Base-by-base conservation (phyloP, 129 eudicot species). In the Pulicaria dysenterica region DNA sequence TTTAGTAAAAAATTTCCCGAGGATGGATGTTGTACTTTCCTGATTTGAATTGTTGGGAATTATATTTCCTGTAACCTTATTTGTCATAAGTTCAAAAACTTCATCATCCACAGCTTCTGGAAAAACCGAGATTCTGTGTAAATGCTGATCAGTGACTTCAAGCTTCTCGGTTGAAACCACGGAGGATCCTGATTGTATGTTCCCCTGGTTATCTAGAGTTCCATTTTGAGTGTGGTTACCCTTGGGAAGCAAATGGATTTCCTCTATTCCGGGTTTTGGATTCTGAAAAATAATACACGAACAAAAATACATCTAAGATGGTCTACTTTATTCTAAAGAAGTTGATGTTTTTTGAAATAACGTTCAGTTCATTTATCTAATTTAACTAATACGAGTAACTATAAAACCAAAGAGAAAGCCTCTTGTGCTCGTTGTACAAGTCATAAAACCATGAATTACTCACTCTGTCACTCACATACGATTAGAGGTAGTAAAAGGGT, bases 1-100 rank as follows among this genome's bases (percentile, higher is more conserved):
- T 69, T 83, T 79, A 16, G 68, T 40, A 73, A 90, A 85, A 53
- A 90, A 73, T 81, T 95, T 90, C 43, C 90, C 94, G 2, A 91
- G 81, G 42, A 90, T 81, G 69, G 96, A 85, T n/a, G 88, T 82
- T 59, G 98, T 75, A 36, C 74, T 62, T 65, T 72, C 86, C 83
- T 72, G 77, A 71, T 68, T 76, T 9, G 89, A 79, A 60, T 72
- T 84, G 51, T 77, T 79, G 67, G 66, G 77, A 60, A 80, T 48
- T 49, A 79, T 81, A 64, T 76, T 81, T 64, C 71, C 86, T 16
- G 75, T 40, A 58, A 74, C 46, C 38, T 80, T 72, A 63, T 85
- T 77, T 44, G 81, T 50, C 81, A 44, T 63, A 12, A 75, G 79
- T 63, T 80, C 79, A 41, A 86, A 17, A 38, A 77, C 80, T 70